Evolutionary conservation across 768 basidiomycete species (phyloP).

Genomic region (Daedalea quercina): DNA sequence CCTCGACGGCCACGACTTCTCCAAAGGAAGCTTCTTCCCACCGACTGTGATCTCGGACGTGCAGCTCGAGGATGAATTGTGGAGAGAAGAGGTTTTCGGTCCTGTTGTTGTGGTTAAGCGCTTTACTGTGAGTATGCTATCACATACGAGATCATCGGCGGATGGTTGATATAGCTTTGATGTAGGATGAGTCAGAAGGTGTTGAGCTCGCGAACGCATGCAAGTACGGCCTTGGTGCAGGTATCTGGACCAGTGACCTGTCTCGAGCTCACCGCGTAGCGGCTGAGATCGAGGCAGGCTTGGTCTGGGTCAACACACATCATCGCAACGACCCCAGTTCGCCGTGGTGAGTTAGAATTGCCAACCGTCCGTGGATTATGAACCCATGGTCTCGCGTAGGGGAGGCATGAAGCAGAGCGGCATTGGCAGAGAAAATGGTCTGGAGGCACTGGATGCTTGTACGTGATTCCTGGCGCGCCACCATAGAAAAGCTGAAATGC

Average conservation of each 20-base stretch:
- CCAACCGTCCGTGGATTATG: not conserved
- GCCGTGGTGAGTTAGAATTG: constrained; percentile 56
- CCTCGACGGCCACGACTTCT: constrained; percentile 69
- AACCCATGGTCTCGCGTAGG: constrained; percentile 31
- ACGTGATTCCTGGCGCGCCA: constrained; percentile 21
- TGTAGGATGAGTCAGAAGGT: constrained; percentile 55
- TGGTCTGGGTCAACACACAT: constrained; percentile 87
- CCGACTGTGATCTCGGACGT: constrained; percentile 71
- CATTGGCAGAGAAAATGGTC: constrained; percentile 79
- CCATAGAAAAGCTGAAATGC: not conserved
- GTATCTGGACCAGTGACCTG: constrained; percentile 73
- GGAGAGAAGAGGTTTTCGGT: constrained; percentile 83
- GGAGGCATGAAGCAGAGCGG: constrained; percentile 90
- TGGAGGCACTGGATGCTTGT: constrained; percentile 79
- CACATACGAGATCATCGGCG: not conserved
- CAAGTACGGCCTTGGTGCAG: constrained; percentile 77
- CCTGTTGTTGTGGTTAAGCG: constrained; percentile 70
- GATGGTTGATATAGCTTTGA: not conserved
- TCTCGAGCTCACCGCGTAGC: constrained; percentile 74
- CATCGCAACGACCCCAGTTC: constrained; percentile 88
- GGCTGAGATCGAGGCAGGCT: constrained; percentile 59
- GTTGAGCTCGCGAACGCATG: constrained; percentile 64
- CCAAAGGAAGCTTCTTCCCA: constrained; percentile 67
- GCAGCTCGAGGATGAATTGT: constrained; percentile 50
- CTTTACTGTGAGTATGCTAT: constrained; percentile 34